A percentile compares a stretch with the other conserved stretches of the same genome.
phyloP scores from a whole-genome alignment of 768 basidiomycete genomes.

The Saitozyma sp. region DNA sequence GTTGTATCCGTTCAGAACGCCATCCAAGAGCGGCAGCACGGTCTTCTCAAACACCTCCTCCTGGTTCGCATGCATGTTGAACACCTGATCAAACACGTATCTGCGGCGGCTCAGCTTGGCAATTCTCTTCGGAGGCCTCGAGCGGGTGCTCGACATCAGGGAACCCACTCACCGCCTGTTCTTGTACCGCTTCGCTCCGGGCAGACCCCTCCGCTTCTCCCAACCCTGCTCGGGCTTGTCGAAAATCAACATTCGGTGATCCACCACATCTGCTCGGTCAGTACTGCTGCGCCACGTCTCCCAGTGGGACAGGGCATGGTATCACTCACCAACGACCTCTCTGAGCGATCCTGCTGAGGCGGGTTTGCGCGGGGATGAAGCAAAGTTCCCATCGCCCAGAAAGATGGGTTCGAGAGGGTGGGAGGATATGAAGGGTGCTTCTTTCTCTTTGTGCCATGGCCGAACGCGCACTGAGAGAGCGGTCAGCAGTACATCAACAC shows the following conservation, averaged over 20 bases:
- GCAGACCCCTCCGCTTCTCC: constrained; percentile 27
- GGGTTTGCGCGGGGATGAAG: constrained; percentile 48
- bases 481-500: constrained; percentile 3
- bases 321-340: constrained; percentile 49
- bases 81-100: constrained; percentile 96
- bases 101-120: constrained; percentile 14
- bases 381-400: constrained; percentile 82
- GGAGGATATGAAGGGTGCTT: constrained; percentile 75
- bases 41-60: constrained; percentile 84
- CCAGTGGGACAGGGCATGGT: background rate
- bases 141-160: background rate
- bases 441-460: constrained; percentile 81
- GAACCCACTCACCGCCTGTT: constrained; percentile 64
- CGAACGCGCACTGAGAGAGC: constrained; percentile 74
- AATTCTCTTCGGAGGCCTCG: background rate
- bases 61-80: constrained; percentile 76
- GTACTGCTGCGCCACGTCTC: background rate
- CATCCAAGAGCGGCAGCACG: constrained; percentile 71
- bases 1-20: constrained; percentile 90
- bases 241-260: constrained; percentile 92
- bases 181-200: constrained; percentile 80
- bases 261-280: constrained; percentile 71
- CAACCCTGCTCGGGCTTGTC: constrained; percentile 85
- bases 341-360: constrained; percentile 33
- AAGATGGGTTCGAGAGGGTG: constrained; percentile 61